Conservation (phyloP, 202 grass and related monocot species). For the Dendrocalamus latiflorus region DNA sequence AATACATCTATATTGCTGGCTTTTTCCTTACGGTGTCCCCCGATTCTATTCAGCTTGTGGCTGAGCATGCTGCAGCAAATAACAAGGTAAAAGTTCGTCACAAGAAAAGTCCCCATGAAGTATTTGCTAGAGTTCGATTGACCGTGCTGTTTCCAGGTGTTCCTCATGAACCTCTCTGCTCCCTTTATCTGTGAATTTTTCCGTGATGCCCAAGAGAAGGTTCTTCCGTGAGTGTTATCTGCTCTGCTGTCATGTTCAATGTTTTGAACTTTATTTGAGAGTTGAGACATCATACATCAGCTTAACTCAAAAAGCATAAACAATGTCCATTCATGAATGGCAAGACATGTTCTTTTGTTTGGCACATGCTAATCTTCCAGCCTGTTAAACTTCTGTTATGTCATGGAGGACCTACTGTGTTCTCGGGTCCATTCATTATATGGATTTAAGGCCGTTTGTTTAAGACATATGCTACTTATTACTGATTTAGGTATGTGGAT, state of each 20-base stretch:
- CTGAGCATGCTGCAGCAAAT: conserved; percentile 83
- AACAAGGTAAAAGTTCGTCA: conserved; percentile 59
- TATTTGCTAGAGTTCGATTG: conserved; percentile 1
- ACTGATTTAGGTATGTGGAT: conserved; percentile 64
- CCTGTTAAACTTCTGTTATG: background rate
- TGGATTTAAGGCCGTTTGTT: conserved; percentile 8
- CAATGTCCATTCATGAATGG: background rate
- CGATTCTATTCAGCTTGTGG: conserved; percentile 92
- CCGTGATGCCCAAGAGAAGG: conserved; percentile 81
- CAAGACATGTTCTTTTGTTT: background rate
- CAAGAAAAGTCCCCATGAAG: background rate
- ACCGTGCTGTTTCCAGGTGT: conserved; percentile 48
- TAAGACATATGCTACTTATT: conserved; percentile 2
- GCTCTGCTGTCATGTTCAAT: background rate
- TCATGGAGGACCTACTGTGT: background rate
- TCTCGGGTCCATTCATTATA: background rate
- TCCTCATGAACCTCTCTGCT: conserved; percentile 91
- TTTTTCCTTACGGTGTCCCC: conserved; percentile 98
- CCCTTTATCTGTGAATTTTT: conserved; percentile 97
- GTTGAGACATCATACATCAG: background rate
- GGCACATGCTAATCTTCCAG: background rate
- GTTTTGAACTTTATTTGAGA: conserved; percentile 14
- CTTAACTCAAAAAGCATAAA: background rate
- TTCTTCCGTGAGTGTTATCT: conserved; percentile 65
- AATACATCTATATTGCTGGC: conserved; percentile 96